phyloP scores from a whole-genome alignment of 371 early-diverging fungal species.

The Mucor lusitanicus region DNA sequence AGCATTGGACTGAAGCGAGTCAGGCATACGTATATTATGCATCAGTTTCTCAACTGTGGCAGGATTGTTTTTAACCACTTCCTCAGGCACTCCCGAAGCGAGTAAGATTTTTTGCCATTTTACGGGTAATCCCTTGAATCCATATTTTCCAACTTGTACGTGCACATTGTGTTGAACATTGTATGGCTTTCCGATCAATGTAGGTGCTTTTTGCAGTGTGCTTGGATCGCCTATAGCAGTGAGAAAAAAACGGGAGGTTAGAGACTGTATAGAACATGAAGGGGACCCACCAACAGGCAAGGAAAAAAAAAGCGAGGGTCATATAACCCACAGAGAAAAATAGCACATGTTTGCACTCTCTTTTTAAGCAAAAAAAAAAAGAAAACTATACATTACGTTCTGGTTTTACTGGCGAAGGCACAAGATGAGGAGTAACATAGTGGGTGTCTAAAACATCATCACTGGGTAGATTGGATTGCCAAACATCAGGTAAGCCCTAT shows the following conservation, averaged over 20 bases:
- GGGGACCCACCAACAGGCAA: slow-evolving; percentile 1
- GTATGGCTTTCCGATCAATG: slow-evolving; percentile 61
- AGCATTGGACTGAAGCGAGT: slow-evolving; percentile 31
- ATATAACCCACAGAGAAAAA: neutral
- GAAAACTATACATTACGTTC: slow-evolving; percentile 13
- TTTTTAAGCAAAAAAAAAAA: neutral
- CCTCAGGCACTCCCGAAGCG: slow-evolving; percentile 58
- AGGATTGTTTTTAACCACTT: slow-evolving; percentile 55
- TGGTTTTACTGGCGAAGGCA: slow-evolving; percentile 49
- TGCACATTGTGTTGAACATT: slow-evolving; percentile 66
- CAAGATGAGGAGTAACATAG: slow-evolving; percentile 64
- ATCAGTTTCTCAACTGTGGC: slow-evolving; percentile 55
- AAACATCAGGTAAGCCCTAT: slow-evolving; percentile 69
- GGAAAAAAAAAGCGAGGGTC: neutral
- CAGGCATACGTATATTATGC: slow-evolving; percentile 60
- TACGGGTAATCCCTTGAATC: slow-evolving; percentile 55
- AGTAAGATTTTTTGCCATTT: slow-evolving; percentile 62
- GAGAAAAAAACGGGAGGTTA: neutral
- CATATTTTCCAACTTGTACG: slow-evolving; percentile 58
- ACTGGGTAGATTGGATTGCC: slow-evolving; percentile 61
- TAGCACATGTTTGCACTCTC: slow-evolving; percentile 14
- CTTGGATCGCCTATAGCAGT: slow-evolving; percentile 18
- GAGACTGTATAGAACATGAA: neutral
- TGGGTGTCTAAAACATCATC: slow-evolving; percentile 68
- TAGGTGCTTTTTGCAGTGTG: slow-evolving; percentile 19